Evolutionary conservation across 2,329 filamentous ascomycete species (phyloP), one percentile per base, ranked within the genome.

Genomic region (Akanthomyces dipterigenus): DNA sequence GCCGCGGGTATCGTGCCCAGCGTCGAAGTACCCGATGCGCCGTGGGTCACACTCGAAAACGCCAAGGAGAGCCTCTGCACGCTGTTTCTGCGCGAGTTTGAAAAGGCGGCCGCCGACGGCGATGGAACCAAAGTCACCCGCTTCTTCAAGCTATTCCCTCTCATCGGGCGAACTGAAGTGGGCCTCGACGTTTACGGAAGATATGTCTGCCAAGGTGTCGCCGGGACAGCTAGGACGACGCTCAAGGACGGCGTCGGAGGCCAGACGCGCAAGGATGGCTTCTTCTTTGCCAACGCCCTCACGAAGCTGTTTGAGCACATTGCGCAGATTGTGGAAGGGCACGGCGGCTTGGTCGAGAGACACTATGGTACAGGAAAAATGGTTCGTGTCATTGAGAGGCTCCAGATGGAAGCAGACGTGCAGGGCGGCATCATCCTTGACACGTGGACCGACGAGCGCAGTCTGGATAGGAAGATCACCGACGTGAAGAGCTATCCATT

Each of bases 401-500:
- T 99, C 61, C 95, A 99, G 75, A 86, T 93, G 69, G 95, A 99
- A 76, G 95, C 92, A 2, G 95, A 99, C 74, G 88, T 96, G 1
- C 95, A 99, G 76, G 95, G 93, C 22, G 95, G 95, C 65, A 96
- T 98, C 67, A 88, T 99, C 62, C 79, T 99, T 57, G 95, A 99
- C 72, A 95, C 93, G 0, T 99, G 95, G 92, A 88, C 87, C 60
- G 95, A 99, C 65, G 93, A 98, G 70, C 84, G 92, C 63, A 84
- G 80, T 63, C 85, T 99, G 53, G 90, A 93, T 70, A 85, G 93
- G 68, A 91, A 89, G 70, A 79, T 99, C 64, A 98, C 90, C 3
- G 95, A 99, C 70, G 91, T 96, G 73, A 98, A 96, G 77, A 96
- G 93, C 60, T 99, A 99, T 71, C 93, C 95, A 0, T 99, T 96